phyloP scores from a whole-genome alignment of 129 eudicot genomes.

The Kitagawia praeruptora region DNA sequence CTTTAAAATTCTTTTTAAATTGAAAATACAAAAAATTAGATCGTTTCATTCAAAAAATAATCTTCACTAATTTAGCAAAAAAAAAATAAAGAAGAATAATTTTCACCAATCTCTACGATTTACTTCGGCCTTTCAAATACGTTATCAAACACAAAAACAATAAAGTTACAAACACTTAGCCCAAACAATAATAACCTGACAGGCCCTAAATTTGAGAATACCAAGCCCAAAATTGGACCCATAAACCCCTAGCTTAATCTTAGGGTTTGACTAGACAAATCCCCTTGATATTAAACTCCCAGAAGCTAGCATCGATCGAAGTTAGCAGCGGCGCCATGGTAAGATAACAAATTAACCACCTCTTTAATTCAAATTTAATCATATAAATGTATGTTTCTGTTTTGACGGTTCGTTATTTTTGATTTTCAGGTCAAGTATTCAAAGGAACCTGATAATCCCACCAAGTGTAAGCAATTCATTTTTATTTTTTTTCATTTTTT shows the following conservation, averaged over 20 bases:
- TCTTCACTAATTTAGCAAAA: too few relatives aligned
- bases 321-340: slow-evolving; percentile 28
- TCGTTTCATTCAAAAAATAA: too few relatives aligned
- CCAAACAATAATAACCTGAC: neutral
- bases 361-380: neutral
- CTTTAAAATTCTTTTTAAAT: too few relatives aligned
- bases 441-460: slow-evolving; percentile 57
- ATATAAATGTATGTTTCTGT: neutral
- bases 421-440: slow-evolving; percentile 57
- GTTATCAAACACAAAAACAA: too few relatives aligned
- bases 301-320: neutral
- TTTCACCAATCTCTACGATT: too few relatives aligned
- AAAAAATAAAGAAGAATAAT: too few relatives aligned
- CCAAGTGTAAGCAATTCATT: slow-evolving; percentile 43
- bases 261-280: slow-evolving; percentile 10
- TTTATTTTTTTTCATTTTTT: neutral
- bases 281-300: neutral
- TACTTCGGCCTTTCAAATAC: too few relatives aligned
- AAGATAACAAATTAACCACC: neutral
- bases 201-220: neutral
- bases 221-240: slow-evolving; percentile 5
- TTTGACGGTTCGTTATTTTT: neutral
- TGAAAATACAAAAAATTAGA: too few relatives aligned
- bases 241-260: neutral
- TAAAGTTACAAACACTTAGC: neutral